Evolutionary conservation across 345 rosid genomes (phyloP).

Genomic region (Kandelia obovata): DNA sequence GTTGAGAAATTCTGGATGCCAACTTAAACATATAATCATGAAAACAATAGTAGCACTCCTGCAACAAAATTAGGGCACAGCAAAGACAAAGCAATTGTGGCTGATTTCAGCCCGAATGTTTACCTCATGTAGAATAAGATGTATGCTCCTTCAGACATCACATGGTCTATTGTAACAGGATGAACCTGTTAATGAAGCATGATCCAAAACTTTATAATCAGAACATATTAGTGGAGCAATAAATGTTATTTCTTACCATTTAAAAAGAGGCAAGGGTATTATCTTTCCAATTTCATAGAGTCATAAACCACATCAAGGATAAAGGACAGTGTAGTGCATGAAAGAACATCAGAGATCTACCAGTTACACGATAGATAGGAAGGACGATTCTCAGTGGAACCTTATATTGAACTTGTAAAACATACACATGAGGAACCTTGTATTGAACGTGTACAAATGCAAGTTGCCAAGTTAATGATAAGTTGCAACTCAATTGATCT

Average conservation of each 20-base stretch:
- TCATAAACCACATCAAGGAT: too few relatives aligned
- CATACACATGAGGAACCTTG: too few relatives aligned
- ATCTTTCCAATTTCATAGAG: too few relatives aligned
- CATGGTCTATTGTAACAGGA: slow-evolving; percentile 69
- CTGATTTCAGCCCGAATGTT: background rate
- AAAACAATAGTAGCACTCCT: background rate
- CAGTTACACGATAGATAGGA: background rate
- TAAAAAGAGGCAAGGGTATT: too few relatives aligned
- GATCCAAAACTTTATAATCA: slow-evolving; percentile 5
- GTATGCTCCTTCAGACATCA: slow-evolving; percentile 93
- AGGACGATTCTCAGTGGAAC: background rate
- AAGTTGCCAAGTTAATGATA: background rate
- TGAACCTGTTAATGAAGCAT: slow-evolving; percentile 45
- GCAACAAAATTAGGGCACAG: background rate
- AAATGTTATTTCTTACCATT: too few relatives aligned
- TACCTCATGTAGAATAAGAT: slow-evolving; percentile 87
- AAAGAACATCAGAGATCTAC: background rate
- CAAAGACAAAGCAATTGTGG: background rate
- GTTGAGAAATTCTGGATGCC: background rate
- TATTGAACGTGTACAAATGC: background rate
- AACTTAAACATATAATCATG: slow-evolving; percentile 1
- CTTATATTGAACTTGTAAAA: background rate
- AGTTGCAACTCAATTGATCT: background rate
- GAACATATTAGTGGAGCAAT: background rate
- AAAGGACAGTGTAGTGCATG: too few relatives aligned